A percentile compares a stretch with the other conserved stretches of the same genome.
These are phyloP conservation scores for Candida piceae DNA, from an alignment of 805 yeast genomes.

Conservation along the genomic window DNA sequence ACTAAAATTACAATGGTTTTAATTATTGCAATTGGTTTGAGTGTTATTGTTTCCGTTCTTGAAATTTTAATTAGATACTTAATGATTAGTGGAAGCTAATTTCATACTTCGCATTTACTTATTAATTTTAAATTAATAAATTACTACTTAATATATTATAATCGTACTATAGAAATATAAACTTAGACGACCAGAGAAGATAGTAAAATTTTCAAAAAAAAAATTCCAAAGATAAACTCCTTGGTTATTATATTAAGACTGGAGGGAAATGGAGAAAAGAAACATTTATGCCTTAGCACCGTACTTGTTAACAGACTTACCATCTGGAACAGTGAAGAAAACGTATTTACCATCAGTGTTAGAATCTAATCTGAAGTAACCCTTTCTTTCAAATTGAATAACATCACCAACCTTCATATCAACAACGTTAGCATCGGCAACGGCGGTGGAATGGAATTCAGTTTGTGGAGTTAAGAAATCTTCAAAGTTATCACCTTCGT, in stretches of 20 bases:
- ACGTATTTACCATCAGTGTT: slow-evolving; percentile 58
- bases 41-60: slow-evolving; percentile 68
- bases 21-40: slow-evolving; percentile 72
- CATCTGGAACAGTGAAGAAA: slow-evolving; percentile 94
- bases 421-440: slow-evolving; percentile 76
- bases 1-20: slow-evolving; percentile 88
- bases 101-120: too few species aligned
- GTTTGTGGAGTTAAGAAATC: slow-evolving; percentile 86
- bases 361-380: slow-evolving; percentile 81
- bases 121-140: too few species aligned
- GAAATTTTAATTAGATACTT: slow-evolving; percentile 62
- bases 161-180: too few species aligned
- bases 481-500: slow-evolving; percentile 89
- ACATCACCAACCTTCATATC: slow-evolving; percentile 79
- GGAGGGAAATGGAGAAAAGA: too few species aligned
- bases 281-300: slow-evolving; percentile 48
- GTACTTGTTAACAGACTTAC: slow-evolving; percentile 73
- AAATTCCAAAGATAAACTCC: too few species aligned
- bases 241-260: too few species aligned
- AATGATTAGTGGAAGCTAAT: slow-evolving; percentile 32
- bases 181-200: too few species aligned
- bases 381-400: slow-evolving; percentile 95
- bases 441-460: slow-evolving; percentile 72
- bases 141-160: too few species aligned
- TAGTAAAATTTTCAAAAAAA: too few species aligned